These are phyloP conservation scores for Galium porrigens DNA, from an alignment of 305 asterid genomes.

Conservation along the genomic window DNA sequence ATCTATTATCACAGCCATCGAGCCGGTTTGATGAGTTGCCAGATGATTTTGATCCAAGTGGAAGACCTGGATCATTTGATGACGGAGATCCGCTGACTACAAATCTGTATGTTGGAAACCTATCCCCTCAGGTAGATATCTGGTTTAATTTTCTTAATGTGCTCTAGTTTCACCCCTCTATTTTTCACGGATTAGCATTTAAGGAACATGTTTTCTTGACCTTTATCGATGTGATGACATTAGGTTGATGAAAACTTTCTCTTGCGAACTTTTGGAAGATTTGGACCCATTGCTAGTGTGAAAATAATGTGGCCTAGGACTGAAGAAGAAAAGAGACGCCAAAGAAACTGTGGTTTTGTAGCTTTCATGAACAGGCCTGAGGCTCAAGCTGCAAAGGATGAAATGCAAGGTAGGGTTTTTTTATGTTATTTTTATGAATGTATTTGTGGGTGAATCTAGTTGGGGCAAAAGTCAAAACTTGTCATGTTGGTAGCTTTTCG, in stretches of 20 bases:
- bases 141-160: conserved; percentile 4
- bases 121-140: conserved; percentile 62
- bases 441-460: neutral
- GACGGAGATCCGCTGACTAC: conserved; percentile 96
- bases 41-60: conserved; percentile 79
- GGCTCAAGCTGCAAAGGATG: conserved; percentile 88
- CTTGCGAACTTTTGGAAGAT: conserved; percentile 85
- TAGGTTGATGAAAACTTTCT: conserved; percentile 92
- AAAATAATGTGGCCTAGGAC: conserved; percentile 99
- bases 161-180: neutral
- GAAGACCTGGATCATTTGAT: conserved; percentile 80
- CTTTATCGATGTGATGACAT: conserved; percentile 12
- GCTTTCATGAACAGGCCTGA: conserved; percentile 85
- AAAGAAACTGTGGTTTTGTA: conserved; percentile 87
- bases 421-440: conserved; percentile 12
- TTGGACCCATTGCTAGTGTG: conserved; percentile 94
- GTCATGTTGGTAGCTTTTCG: neutral
- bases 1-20: conserved; percentile 43
- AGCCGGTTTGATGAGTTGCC: conserved; percentile 91
- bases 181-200: neutral
- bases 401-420: conserved; percentile 57
- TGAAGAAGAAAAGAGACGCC: conserved; percentile 74
- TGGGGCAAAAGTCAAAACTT: neutral
- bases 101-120: conserved; percentile 81
- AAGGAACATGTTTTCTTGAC: neutral